A percentile compares a stretch with the other conserved stretches of the same genome.
Evolutionary conservation across 257 asterid genomes (phyloP).

Genomic region (Sherardia arvensis): DNA sequence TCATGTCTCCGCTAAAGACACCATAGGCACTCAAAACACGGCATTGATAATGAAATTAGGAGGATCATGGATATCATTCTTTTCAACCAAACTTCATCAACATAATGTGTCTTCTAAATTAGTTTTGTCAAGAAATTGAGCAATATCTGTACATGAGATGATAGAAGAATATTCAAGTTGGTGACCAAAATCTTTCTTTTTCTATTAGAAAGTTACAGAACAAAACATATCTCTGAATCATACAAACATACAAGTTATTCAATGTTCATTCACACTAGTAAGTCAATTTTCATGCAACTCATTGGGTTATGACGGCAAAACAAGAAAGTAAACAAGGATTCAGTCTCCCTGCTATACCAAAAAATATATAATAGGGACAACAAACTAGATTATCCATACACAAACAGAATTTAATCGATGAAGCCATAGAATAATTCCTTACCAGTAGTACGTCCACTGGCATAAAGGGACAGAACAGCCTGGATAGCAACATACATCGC

Average conservation of each 20-base stretch:
- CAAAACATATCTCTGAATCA: background rate
- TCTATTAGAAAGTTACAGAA: background rate
- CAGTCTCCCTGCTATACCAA: background rate
- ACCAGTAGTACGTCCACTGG: conserved; percentile 92
- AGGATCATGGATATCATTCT: background rate
- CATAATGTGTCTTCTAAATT: background rate
- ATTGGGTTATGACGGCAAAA: background rate
- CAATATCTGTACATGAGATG: background rate
- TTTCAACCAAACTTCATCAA: no score
- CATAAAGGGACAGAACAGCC: conserved; percentile 82
- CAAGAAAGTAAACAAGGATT: background rate
- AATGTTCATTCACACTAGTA: background rate
- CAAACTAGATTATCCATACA: background rate
- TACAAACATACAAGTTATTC: background rate
- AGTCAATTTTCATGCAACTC: background rate
- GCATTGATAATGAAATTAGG: background rate
- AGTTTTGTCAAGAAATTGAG: background rate
- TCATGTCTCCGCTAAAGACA: background rate
- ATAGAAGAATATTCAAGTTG: background rate
- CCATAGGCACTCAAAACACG: background rate
- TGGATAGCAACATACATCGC: conserved; percentile 89
- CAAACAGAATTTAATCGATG: background rate
- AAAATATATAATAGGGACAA: background rate
- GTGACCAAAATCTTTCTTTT: background rate
- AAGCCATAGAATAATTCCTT: conserved; percentile 16